Evolutionary conservation across 192 early-diverging fungal species (phyloP).

Genomic region (Gamsiella multidivaricata): DNA sequence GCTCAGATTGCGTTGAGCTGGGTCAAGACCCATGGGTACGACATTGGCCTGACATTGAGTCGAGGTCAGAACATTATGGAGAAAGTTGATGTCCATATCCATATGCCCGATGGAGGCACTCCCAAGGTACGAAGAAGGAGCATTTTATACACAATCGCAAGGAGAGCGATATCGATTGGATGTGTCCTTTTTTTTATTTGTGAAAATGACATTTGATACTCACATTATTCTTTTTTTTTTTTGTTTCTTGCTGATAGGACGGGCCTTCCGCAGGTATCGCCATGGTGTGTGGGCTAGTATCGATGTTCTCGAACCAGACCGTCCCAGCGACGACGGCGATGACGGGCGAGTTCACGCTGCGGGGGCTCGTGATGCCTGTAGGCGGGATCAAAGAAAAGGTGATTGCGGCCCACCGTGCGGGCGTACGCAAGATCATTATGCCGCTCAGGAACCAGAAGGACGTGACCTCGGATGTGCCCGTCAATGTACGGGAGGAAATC

Average conservation of each 20-base stretch:
- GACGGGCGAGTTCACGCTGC: constrained; percentile 90
- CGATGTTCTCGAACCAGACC: constrained; percentile 70
- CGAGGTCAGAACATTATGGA: constrained; percentile 63
- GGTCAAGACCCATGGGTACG: constrained; percentile 76
- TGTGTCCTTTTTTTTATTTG: constrained; percentile 1
- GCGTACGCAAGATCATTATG: constrained; percentile 79
- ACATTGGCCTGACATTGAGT: constrained; percentile 62
- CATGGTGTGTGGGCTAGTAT: constrained; percentile 82
- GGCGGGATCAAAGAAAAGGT: constrained; percentile 94
- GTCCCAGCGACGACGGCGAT: constrained; percentile 73
- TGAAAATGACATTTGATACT: constrained; percentile 45
- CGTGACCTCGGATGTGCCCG: constrained; percentile 75
- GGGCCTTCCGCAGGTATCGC: constrained; percentile 80
- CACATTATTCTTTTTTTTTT: constrained; percentile 62
- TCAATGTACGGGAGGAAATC: constrained; percentile 72
- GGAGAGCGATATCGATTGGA: neutral
- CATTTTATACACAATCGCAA: no score
- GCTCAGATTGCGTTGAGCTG: constrained; percentile 80
- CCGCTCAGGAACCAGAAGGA: constrained; percentile 79
- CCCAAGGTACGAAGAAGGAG: constrained; percentile 72
- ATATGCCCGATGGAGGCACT: constrained; percentile 82
- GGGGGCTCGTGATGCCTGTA: constrained; percentile 83
- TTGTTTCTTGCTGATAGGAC: constrained; percentile 57
- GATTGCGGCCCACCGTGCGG: constrained; percentile 82
- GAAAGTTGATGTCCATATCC: constrained; percentile 83